Base-by-base conservation (phyloP, 495 filamentous ascomycete species). In the Penicillium dipodomyicola region DNA sequence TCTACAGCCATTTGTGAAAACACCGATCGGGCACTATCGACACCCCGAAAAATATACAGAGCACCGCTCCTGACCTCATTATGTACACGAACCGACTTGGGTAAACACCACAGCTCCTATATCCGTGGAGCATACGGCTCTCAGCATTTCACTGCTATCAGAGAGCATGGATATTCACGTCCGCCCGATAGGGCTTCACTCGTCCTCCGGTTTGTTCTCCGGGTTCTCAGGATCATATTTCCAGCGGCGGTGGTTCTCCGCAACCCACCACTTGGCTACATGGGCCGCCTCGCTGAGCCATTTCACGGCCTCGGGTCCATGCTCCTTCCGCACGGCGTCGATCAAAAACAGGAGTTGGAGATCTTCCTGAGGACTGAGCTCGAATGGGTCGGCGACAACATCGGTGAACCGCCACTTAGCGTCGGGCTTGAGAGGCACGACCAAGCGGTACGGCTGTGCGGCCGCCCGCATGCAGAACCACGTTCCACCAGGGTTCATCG, bases 401-500 rank as follows among this genome's bases (percentile, higher is more conserved):
- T 77, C 63, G 3, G 67, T 67, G 53, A 75, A 78, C 19, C 65
- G 62, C 53, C 68, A 74, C n/a, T 64, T 61, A 7, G 65, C 67
- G 15, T 67, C 62, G 25, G 63, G 56, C 15, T 67, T 65, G 14
- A 78, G 60, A 2, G 75, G 75, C 8, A 77, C 30, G 37, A 77
- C 67, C 2, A 78, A 59, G 6, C 75, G 67, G 52, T 63, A 68
- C 1, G 67, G 73, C 9, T 67, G 42, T 4, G 64, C 49, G 12
- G 75, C 70, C 5, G 71, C 69, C 10, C 71, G 67, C 23, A 75
- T 57, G 35, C 64, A 61, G 12, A 77, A 40, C 61, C 67, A 59
- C 7, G 71, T 64, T 12, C 75, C 72, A 1, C 75, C 75, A 0
- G 75, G 67, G 47, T 77, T 77, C 43, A 78, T 69, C 35, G 72